These are phyloP conservation scores for Porphyridium purpureum DNA, from an alignment of 23 red algal species.

Conservation along the genomic window DNA sequence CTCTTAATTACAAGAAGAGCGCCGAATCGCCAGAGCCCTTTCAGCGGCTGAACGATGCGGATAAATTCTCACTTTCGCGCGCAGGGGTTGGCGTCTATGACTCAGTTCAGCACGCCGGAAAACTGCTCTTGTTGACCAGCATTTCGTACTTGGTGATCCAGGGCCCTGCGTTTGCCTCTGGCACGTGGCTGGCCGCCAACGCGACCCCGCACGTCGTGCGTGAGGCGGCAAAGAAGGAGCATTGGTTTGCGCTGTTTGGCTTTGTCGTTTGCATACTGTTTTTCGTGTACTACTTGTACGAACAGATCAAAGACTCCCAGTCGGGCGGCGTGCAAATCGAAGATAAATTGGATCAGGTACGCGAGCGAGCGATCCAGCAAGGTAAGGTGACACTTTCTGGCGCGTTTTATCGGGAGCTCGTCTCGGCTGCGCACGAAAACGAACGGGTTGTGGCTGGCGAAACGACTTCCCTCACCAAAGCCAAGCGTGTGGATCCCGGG, in stretches of 20 bases:
- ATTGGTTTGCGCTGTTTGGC: conserved; percentile 16
- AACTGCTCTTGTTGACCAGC: conserved; percentile 35
- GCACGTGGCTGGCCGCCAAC: conserved; percentile 12
- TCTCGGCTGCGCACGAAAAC: conserved; percentile 4
- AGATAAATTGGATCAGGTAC: conserved; percentile 7
- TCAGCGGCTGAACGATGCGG: too few relatives aligned
- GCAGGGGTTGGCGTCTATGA: too few relatives aligned
- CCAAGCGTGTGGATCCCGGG: not conserved
- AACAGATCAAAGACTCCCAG: conserved; percentile 11
- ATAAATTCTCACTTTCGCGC: too few relatives aligned
- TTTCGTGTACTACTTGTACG: conserved; percentile 28
- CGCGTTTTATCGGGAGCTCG: conserved; percentile 19
- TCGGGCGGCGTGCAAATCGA: conserved; percentile 6
- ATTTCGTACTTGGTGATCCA: conserved; percentile 45
- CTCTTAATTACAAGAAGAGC: too few relatives aligned
- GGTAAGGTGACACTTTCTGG: conserved; percentile 20
- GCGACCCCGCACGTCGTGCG: not conserved
- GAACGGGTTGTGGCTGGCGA: conserved; percentile 6
- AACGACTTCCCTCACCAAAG: conserved; percentile 7
- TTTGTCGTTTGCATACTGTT: conserved; percentile 25
- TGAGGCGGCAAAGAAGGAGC: conserved; percentile 11
- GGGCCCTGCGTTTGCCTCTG: conserved; percentile 17
- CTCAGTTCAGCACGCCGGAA: too few relatives aligned
- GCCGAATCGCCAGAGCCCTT: too few relatives aligned
- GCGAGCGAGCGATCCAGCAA: conserved; percentile 7